Conservation (phyloP, 305 asterid genomes). For the Salvia sclarea region DNA sequence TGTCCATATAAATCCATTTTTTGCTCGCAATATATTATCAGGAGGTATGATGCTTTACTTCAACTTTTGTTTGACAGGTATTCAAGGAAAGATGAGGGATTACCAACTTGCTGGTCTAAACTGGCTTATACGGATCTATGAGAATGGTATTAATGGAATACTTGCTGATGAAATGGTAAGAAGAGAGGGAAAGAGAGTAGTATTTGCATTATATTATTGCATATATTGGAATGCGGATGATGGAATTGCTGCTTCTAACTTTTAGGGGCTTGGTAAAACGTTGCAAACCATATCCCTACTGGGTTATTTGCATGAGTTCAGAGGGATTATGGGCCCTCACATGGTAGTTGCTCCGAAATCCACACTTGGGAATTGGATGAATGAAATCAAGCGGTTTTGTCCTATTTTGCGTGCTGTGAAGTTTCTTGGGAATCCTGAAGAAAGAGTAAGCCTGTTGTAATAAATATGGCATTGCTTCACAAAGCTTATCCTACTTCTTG, state of each 20-base stretch:
- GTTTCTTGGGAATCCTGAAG: constrained; percentile 98
- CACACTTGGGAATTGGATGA: constrained; percentile 99
- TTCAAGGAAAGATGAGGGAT: constrained; percentile 99
- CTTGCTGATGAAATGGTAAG: constrained; percentile 99
- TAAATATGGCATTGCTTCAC: constrained; percentile 8
- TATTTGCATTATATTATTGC: constrained; percentile 10
- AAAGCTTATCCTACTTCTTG: constrained; percentile 14
- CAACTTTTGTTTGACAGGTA: constrained; percentile 54
- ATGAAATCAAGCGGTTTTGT: constrained; percentile 95
- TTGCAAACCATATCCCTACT: constrained; percentile 95
- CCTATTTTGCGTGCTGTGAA: constrained; percentile 90
- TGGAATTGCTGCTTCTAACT: constrained; percentile 19
- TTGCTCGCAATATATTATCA: constrained; percentile 13
- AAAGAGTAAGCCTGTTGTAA: constrained; percentile 71
- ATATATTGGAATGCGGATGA: constrained; percentile 8
- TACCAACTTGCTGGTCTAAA: constrained; percentile 99
- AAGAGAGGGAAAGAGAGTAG: constrained; percentile 1
- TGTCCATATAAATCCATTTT: background rate
- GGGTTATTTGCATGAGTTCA: constrained; percentile 91
- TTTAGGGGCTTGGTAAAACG: constrained; percentile 96
- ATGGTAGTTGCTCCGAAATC: constrained; percentile 99
- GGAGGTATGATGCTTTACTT: constrained; percentile 19
- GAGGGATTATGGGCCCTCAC: constrained; percentile 99
- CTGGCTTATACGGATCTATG: constrained; percentile 96
- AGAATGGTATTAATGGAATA: constrained; percentile 98